These are phyloP conservation scores for Synchytrium microbalum DNA, from an alignment of 371 early-diverging fungal genomes.

Conservation along the genomic window DNA sequence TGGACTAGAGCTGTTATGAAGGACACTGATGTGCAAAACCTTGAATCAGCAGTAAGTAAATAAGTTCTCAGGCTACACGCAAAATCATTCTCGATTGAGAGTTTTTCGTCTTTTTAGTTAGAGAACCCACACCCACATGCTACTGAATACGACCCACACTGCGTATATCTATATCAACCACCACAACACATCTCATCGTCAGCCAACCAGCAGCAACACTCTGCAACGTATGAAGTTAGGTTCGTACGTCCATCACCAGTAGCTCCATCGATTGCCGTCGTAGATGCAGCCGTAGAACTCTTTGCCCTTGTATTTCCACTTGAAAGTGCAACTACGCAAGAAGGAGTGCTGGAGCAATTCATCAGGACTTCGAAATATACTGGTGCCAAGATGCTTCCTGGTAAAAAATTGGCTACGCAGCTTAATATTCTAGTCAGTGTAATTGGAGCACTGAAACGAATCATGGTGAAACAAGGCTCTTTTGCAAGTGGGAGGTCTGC, in stretches of 20 bases:
- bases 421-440: constrained; percentile 71
- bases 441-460: constrained; percentile 56
- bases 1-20: constrained; percentile 14
- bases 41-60: constrained; percentile 16
- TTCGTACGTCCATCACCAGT: neutral
- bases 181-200: constrained; percentile 3
- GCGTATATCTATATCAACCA: constrained; percentile 3
- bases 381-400: constrained; percentile 58
- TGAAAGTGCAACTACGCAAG: constrained; percentile 44
- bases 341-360: constrained; percentile 65
- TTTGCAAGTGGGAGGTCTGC: constrained; percentile 44
- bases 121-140: neutral
- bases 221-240: neutral
- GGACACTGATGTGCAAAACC: constrained; percentile 27
- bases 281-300: constrained; percentile 62
- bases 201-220: neutral
- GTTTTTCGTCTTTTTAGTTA: too few relatives aligned
- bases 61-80: neutral
- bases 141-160: constrained; percentile 6
- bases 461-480: constrained; percentile 39
- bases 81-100: constrained; percentile 6
- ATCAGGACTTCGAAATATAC: constrained; percentile 54
- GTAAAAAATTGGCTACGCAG: constrained; percentile 65
- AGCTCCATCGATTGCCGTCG: constrained; percentile 23
- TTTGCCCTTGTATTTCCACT: constrained; percentile 56